Base-by-base conservation (phyloP, 2,329 filamentous ascomycete genomes). In the Xylariaceae sp. region DNA sequence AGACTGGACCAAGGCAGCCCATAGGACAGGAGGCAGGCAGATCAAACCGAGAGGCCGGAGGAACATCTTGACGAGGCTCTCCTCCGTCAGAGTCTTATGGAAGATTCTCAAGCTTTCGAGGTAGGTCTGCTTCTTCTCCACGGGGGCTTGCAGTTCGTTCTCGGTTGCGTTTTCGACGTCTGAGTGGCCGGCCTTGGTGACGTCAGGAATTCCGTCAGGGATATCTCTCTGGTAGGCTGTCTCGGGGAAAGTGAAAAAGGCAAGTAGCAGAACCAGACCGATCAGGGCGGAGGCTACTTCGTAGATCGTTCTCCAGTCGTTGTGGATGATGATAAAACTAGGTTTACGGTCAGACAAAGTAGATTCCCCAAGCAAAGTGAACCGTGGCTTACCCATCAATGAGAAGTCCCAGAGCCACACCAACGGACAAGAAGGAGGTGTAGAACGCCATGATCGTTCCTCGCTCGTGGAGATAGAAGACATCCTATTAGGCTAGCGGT, bases 381-480 rank as follows among this genome's bases (percentile, higher is more conserved):
- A n/a, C n/a, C n/a, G n/a, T 24, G 9, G 40, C 60, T 31, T 47
- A 63, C 59, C 64, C 70, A 19, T 66, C 65, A 29, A 73, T 59
- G 15, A 73, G 55, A 41, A 71, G 53, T 3, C 71, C 70, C 13
- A 60, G 57, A 2, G 65, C 65, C 4, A 71, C 69, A 2, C 70
- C 70, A 1, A 66, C 51, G 2, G 67, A 66, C 0, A 72, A 51
- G 13, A 65, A 64, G 16, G 62, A 60, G 12, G 64, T 66, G 46
- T 72, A 70, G 9, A 66, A 51, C 49, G 71, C 68, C 71, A 76
- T 78, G 31, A 74, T 60, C 2, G 64, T 58, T 1, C 73, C 74
- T 38, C 76, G 64, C 51, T 80, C 71, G 45, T 80, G 75, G 13
- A 79, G 59, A 53, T 77, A 79, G 57, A 78, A 79, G 22, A 78